Evolutionary conservation across 2,329 filamentous ascomycete species (phyloP).

Genomic region (Stromatinia cepivora): DNA sequence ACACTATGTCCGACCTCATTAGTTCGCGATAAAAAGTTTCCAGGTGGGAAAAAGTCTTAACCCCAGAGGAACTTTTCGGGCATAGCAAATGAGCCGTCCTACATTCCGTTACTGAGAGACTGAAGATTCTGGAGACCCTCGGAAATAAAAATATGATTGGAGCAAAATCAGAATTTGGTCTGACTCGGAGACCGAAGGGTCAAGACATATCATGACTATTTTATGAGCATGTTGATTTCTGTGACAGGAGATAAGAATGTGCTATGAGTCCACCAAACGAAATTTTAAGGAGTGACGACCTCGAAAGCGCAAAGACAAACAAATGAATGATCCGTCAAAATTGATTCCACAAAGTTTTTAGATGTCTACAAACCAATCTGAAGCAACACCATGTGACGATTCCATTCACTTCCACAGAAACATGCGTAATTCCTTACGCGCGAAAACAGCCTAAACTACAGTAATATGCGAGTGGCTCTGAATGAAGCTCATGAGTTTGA

Average conservation of each 20-base stretch:
- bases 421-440: too few species aligned
- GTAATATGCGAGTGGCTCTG: background rate
- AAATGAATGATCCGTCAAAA: too few species aligned
- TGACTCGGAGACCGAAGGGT: rapidly evolving
- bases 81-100: too few species aligned
- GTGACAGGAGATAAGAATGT: background rate
- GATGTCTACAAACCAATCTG: background rate
- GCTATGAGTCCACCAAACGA: too few species aligned
- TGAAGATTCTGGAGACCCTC: background rate
- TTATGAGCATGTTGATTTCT: background rate
- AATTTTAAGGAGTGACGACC: background rate
- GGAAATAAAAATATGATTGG: background rate
- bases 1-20: background rate
- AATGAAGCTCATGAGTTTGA: too few species aligned
- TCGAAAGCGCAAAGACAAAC: background rate
- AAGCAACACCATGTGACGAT: background rate
- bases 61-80: too few species aligned
- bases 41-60: background rate
- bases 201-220: too few species aligned
- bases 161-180: background rate
- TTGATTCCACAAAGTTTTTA: too few species aligned
- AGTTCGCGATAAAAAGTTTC: background rate
- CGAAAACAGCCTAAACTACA: background rate
- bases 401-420: background rate
- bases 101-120: background rate